A percentile compares a stretch with the other conserved stretches of the same genome.
phyloP scores from a whole-genome alignment of 2,329 filamentous ascomycete genomes.

The Fusarium coffeatum region DNA sequence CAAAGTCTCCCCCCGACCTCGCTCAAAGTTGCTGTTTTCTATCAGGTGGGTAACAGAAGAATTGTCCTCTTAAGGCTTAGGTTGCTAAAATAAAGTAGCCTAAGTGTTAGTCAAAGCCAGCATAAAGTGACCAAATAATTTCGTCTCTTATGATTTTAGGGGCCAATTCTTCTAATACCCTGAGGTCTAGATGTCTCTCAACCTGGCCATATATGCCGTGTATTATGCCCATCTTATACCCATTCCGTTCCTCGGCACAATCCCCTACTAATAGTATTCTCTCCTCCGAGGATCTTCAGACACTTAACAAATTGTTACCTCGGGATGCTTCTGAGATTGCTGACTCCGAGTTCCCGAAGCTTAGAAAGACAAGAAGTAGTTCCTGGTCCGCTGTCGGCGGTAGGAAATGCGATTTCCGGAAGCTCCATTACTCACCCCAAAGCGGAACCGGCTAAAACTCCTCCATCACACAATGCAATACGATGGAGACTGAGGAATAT shows the following conservation, averaged over 20 bases:
- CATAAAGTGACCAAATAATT: no score
- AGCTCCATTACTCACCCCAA: constrained; percentile 18
- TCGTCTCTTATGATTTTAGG: no score
- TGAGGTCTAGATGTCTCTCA: background rate
- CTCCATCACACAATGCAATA: constrained; percentile 4
- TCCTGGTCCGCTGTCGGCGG: constrained; percentile 40
- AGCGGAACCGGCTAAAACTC: constrained; percentile 25
- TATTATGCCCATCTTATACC: constrained; percentile 1
- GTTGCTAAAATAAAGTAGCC: no score
- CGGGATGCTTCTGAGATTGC: constrained; percentile 55
- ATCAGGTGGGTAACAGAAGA: no score
- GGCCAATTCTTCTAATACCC: no score
- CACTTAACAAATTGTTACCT: background rate
- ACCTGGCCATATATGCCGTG: background rate
- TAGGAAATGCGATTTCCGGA: constrained; percentile 20
- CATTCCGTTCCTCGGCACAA: background rate
- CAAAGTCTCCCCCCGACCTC: background rate
- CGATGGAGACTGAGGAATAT: constrained; percentile 4
- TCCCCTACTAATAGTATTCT: background rate
- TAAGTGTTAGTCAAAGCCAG: no score
- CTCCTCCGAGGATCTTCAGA: constrained; percentile 51
- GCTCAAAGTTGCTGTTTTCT: background rate
- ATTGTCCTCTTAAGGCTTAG: no score
- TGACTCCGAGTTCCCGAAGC: constrained; percentile 22
- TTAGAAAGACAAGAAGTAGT: background rate